Base-by-base conservation (phyloP, 2,329 filamentous ascomycete genomes). In the Diaporthe sp. region DNA sequence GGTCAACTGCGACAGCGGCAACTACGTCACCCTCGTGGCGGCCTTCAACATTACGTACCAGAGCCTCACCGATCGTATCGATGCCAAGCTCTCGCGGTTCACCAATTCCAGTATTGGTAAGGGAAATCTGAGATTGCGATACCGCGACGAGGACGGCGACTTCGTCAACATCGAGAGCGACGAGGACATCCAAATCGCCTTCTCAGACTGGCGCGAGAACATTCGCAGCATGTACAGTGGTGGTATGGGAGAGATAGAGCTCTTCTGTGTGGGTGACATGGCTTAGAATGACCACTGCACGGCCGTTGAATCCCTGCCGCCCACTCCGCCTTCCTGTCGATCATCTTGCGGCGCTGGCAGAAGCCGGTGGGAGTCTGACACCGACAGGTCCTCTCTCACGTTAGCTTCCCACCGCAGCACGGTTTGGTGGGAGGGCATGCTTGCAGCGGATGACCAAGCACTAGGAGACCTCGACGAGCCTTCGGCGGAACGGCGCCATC, bases 11-110 rank as follows among this genome's bases (percentile, higher is more conserved):
- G 95, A 97, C 75, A 87, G 85, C 61, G 94, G 94, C 62, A 97
- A 96, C 81, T 97, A 97, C 79, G 94, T 98, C 75, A 98, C 96
- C 0, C 89, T 99, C n/a, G 96, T 99, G 15, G 97, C 98, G 57
- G 94, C 95, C 44, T 97, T 95, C 84, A 98, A 97, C 82, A 98
- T 98, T 80, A 94, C 95, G 55, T 98, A 97, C 84, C 95, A 97
- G 79, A 97, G 95, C 34, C 89, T 99, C 73, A 95, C 97, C 78
- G 97, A 98, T 82, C 94, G 97, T 15, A 98, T 99, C 80, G 97
- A 99, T 81, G 95, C 95, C 39, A 99, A 99, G 84, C 90, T 99
- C 75, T 94, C 94, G 76, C 92, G 95, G 73, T 96, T 96, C 80
- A 98, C 95, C 28, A 93, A 90, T 79, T 94, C 94, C 82, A 96